Evolutionary conservation across 306 rosid genomes (phyloP), one percentile per base, ranked within the genome.

Genomic region (Ormosia emarginata): DNA sequence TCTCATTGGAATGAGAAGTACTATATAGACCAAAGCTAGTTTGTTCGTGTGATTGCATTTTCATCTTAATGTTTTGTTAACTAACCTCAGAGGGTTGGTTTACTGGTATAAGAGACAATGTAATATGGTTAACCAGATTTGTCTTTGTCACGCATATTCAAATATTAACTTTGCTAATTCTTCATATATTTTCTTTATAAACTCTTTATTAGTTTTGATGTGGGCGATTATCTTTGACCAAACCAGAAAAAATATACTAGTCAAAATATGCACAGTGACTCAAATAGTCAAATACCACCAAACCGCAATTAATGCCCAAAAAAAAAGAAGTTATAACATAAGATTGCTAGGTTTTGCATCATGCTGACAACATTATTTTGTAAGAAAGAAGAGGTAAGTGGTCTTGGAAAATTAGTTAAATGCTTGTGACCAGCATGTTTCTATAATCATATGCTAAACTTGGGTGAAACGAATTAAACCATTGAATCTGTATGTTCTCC

Each of bases 381-480:
- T 44, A 56, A 5, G 81, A 82, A 44, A 24, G 40, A 75, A 56
- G 33, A 30, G 3, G 70, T 43, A 34, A 34, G 81, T 14, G 76
- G 53, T 67, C n/a, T 44, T 37, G 46, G 6, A 14, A 74, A 52
- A 75, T 55, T 59, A 13, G 59, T 63, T 46, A 56, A 81, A 64
- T 53, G 79, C 14, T 64, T 67, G 17, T 33, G 47, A 59, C 15
- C 29, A 62, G 63, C 80, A 65, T 64, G 78, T 81, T 81, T 53
- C 63, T 56, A n/a, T 61, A 65, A 72, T 77, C 64, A 77, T 58
- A 57, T 7, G 37, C 63, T 77, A 63, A 83, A 76, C 70, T 71
- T 72, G 72, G 78, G 74, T 79, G 61, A 65, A 84, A 84, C 57
- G 40, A 66, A 73, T 79, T 71, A 53, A 64, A 67, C 67, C 50